Base-by-base conservation (phyloP, 192 early-diverging fungal species). In the Backusella circina region DNA sequence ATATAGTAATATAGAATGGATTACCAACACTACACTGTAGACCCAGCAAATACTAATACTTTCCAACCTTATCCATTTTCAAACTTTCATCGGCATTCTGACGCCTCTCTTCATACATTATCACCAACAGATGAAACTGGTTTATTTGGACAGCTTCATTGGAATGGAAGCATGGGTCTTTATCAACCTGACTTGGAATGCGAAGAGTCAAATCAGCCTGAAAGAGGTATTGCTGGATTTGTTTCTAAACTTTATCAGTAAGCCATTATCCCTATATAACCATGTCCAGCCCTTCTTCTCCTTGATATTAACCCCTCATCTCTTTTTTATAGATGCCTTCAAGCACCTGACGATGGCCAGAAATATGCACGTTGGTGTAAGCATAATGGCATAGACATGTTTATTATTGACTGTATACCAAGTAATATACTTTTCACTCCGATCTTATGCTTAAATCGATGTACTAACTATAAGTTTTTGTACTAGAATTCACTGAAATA, bases 401-500 rank as follows among this genome's bases (percentile, higher is more conserved):
- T 82, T 73, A 78, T 79, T 72, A 82, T 82, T 32, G 81, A 82
- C 30, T 79, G 77, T 65, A 82, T 82, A 72, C 77, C 77, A 37
- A 79, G 81, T 82, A 79, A 79, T 44, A 12, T 15, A 41, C 28
- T 31, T 16, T 12, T n/a, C 26, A 35, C 18, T 61, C 51, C 31
- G 38, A 44, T 70, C 21, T 7, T 38, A 13, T 39, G 23, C 33
- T 33, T 65, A 61, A 65, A 61, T 18, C 21, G 35, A 66, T 35
- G 23, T 16, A 67, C 33, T 23, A 37, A 68, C 23, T 61, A 50
- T 30, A 32, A 3, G 18, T 72, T 50, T 67, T 71, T 18, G 9
- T 37, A 38, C n/a, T 76, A 82, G 84, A 82, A 72, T 85, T 85
- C 33, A 80, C 84, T 26, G 76, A 76, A 54, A 81, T 75, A n/a